Percentiles rank a stretch among this genome's conserved stretches.
Conservation (phyloP, 352 stramenopile species). For the Vaucheria bursata region DNA sequence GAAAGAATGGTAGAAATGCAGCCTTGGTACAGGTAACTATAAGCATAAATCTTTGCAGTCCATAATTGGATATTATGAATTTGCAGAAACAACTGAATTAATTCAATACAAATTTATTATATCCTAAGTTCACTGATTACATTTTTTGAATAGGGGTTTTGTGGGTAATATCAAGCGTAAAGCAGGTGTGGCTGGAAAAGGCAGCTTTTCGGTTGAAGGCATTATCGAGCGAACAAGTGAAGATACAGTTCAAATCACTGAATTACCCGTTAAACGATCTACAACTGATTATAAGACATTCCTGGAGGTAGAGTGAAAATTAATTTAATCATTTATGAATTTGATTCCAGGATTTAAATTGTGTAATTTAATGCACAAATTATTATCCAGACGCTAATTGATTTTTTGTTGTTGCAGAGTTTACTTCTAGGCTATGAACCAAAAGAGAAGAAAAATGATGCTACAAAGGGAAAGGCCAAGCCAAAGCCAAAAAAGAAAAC, state of each 20-base stretch:
- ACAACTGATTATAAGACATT: constrained; percentile 98
- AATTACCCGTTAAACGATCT: constrained; percentile 93
- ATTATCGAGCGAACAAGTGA: constrained; percentile 58
- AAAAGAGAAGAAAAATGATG: constrained; percentile 1
- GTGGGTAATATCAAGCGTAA: constrained; percentile 16
- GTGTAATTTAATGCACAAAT: neutral
- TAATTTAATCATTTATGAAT: neutral
- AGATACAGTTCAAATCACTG: constrained; percentile 68
- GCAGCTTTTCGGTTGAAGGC: constrained; percentile 54
- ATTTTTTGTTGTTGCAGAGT: constrained; percentile 8
- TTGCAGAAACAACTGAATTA: too few relatives aligned
- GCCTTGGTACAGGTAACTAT: constrained; percentile 72
- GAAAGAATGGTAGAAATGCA: constrained; percentile 70
- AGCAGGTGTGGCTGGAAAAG: constrained; percentile 49
- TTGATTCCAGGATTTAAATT: too few relatives aligned
- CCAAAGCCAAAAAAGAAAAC: constrained; percentile 22
- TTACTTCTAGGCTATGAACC: constrained; percentile 16
- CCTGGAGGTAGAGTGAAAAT: constrained; percentile 61
- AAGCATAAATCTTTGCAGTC: too few relatives aligned
- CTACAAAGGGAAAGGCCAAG: constrained; percentile 11
- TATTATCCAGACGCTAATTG: constrained; percentile 15
- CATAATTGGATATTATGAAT: too few relatives aligned
- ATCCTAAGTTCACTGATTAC: too few relatives aligned
- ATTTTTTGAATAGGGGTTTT: too few relatives aligned
- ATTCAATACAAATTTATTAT: too few relatives aligned